Percentiles rank a stretch among this genome's conserved stretches.
Evolutionary conservation across 805 yeast genomes (phyloP).

Genomic region (Scheffersomyces stipitis): DNA sequence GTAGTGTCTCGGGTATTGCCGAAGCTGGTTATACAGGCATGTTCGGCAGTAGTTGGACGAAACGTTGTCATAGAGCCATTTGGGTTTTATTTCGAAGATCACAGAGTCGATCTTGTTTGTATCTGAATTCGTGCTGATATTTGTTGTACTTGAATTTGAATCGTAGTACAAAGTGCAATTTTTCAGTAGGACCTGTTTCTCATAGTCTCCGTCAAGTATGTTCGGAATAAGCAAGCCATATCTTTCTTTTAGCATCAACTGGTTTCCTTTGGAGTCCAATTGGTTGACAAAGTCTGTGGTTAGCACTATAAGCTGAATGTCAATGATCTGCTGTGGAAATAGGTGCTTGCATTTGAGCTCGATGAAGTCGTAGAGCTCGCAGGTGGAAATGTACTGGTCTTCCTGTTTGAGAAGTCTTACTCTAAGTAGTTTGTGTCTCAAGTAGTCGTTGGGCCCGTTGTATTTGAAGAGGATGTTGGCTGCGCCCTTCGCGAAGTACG

Average conservation of each 20-base stretch:
- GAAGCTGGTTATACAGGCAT: constrained; percentile 49
- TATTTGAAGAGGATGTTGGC: constrained; percentile 50
- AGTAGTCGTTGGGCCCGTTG: constrained; percentile 31
- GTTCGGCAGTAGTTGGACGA: constrained; percentile 52
- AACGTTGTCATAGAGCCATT: constrained; percentile 54
- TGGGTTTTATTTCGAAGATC: constrained; percentile 57
- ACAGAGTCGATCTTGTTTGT: constrained; percentile 8
- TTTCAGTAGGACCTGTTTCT: constrained; percentile 29
- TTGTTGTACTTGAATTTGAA: too few relatives aligned
- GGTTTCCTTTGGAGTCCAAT: constrained; percentile 25
- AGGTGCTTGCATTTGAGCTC: constrained; percentile 30
- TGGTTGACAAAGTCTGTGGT: constrained; percentile 28
- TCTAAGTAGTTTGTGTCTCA: constrained; percentile 40
- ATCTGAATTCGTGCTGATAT: constrained; percentile 1
- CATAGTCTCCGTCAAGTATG: constrained; percentile 32
- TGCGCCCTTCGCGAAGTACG: constrained; percentile 44
- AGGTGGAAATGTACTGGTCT: constrained; percentile 37
- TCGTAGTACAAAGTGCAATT: constrained; percentile 32
- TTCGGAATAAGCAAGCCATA: constrained; percentile 46
- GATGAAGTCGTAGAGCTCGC: constrained; percentile 42
- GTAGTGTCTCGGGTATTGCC: constrained; percentile 35
- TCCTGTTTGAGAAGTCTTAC: constrained; percentile 31
- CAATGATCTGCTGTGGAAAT: constrained; percentile 30
- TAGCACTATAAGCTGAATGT: constrained; percentile 31
- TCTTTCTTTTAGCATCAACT: constrained; percentile 37